These are phyloP conservation scores for Ganoderma meredithae DNA, from an alignment of 1,284 basidiomycete genomes.

Conservation along the genomic window DNA sequence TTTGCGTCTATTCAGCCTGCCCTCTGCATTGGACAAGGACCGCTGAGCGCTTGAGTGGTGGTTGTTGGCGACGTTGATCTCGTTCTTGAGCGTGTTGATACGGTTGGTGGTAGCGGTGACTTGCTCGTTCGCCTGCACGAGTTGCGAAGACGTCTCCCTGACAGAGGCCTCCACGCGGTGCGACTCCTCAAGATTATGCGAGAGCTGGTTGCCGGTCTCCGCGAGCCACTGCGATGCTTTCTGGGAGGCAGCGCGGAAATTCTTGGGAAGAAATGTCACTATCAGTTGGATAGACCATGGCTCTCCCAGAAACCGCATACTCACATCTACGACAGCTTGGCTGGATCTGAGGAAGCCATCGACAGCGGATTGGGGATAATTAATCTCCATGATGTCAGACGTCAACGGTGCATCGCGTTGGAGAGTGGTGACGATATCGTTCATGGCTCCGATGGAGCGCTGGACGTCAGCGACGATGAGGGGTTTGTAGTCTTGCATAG, in stretches of 20 bases:
- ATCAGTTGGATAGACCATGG: background rate
- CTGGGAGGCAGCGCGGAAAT: background rate
- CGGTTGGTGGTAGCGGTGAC: background rate
- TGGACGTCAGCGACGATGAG: constrained; percentile 13
- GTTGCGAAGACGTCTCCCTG: constrained; percentile 10
- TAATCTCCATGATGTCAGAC: constrained; percentile 17
- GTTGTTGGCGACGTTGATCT: constrained; percentile 8
- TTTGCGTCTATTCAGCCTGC: constrained; percentile 1
- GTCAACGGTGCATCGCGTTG: constrained; percentile 15
- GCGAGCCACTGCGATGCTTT: constrained; percentile 7
- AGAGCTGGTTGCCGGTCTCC: constrained; percentile 14
- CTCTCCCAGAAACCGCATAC: background rate
- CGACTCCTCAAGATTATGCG: constrained; percentile 12
- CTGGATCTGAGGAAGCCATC: constrained; percentile 9
- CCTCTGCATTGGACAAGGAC: constrained; percentile 5
- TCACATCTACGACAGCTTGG: constrained; percentile 9
- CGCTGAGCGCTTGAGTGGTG: constrained; percentile 5
- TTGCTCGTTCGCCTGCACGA: constrained; percentile 8
- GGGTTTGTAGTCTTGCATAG: constrained; percentile 9
- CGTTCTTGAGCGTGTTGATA: constrained; percentile 12
- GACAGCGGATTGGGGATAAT: constrained; percentile 10
- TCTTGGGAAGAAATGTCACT: background rate
- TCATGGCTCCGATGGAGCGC: constrained; percentile 11
- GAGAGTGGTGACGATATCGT: constrained; percentile 14
- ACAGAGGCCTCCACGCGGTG: constrained; percentile 1